Base-by-base conservation (phyloP, 441 rosid species). In the Euphorbia schlechtendalii region DNA sequence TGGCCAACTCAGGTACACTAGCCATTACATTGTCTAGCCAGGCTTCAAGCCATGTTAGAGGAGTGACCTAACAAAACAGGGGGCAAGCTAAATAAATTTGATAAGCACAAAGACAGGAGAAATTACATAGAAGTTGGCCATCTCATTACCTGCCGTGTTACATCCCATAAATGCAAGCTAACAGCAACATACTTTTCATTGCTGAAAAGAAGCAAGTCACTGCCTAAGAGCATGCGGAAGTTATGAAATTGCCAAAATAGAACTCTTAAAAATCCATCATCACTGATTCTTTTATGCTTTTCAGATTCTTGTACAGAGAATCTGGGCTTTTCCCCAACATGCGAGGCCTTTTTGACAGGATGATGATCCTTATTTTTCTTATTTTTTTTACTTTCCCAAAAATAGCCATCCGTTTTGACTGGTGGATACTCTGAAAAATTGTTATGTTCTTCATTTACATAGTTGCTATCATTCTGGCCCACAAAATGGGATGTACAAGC, bases 1-100 rank as follows among this genome's bases (percentile, higher is more conserved):
- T 90, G 65, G 97, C 98, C 71, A 92, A 73, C 81, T 92, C 98
- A 28, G 98, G 98, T 69, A 83, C 98, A 84, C 96, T 90, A 6
- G 98, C 96, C 98, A 90, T 92, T 64, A 92, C 82, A 76, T 92
- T 92, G 73, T 92, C 98, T 67, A 92, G 96, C 98, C 98, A 90
- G 65, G 97, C 94, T 68, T 92, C 98, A 71, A 92, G 96, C 98
- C 98, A 92, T 15, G 86, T 90, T 67, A 90, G 69, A 9, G 98
- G 89, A 48, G 97, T 90, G 53, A 92, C 89, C 98, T 90, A 76
- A 61, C 46, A 68, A 55, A 51, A 69, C 41, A 59, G 13, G 25
- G 49, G 18, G 36, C 36, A 53, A 7, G 64, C 34, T 68, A 9
- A 40, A 69, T 68, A 58, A 18, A 32, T 61, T 17, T 22, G 43